Conservation (phyloP, 768 basidiomycete species). For the Boletus rubropictus region DNA sequence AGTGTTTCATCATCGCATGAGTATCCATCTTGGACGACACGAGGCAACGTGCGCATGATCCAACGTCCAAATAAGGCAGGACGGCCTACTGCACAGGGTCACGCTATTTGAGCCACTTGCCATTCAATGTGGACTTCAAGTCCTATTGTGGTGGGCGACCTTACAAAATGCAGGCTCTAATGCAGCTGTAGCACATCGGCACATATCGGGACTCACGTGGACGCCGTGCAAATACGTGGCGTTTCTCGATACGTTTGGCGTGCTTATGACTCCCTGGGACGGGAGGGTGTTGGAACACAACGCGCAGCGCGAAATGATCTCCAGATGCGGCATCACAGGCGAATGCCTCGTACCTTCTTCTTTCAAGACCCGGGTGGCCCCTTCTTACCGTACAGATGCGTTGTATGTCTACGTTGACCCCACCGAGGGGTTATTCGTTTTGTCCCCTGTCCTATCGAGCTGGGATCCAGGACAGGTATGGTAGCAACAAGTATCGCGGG, state of each 20-base stretch:
- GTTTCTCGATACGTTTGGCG: too few species aligned
- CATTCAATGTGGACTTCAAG: too few species aligned
- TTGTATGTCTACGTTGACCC: constrained; percentile 52
- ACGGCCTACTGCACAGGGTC: too few species aligned
- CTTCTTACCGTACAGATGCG: constrained; percentile 10
- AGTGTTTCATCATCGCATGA: constrained; percentile 10
- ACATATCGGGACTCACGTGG: too few species aligned
- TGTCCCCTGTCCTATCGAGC: constrained; percentile 63
- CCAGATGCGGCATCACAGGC: constrained; percentile 73
- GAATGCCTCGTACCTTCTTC: constrained; percentile 21
- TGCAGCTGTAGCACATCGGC: too few species aligned
- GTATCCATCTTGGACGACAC: constrained; percentile 10
- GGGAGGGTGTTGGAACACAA: too few species aligned
- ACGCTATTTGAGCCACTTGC: too few species aligned
- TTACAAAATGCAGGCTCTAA: too few species aligned
- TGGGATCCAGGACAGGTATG: constrained; percentile 39
- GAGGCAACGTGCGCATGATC: constrained; percentile 21
- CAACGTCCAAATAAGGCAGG: constrained; percentile 4
- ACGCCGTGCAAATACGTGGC: too few species aligned
- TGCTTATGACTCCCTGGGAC: too few species aligned
- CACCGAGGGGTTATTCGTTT: constrained; percentile 33
- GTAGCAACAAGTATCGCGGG: background rate
- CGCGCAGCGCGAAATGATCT: constrained; percentile 43
- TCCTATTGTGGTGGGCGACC: too few species aligned
- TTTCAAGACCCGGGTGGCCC: too few species aligned